phyloP scores from a whole-genome alignment of 345 rosid genomes.

The Populus simonii region DNA sequence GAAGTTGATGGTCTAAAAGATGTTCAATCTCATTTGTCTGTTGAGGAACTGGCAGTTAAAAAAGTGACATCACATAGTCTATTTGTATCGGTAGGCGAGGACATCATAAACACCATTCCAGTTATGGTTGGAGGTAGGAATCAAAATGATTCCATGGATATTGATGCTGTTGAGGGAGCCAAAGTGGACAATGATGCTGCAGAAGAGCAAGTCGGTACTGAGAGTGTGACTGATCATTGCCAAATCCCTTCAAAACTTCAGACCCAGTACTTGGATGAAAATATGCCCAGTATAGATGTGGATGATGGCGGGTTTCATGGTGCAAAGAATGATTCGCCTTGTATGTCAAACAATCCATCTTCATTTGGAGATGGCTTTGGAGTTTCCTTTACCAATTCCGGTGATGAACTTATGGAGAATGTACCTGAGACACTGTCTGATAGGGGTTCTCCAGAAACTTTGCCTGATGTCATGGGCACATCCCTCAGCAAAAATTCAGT shows the following conservation, averaged over 20 bases:
- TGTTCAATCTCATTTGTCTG: constrained; percentile 25
- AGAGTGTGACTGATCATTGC: constrained; percentile 21
- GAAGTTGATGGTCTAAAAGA: constrained; percentile 21
- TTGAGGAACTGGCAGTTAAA: constrained; percentile 26
- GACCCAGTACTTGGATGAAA: constrained; percentile 22
- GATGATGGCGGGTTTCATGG: constrained; percentile 22
- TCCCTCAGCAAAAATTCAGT: constrained; percentile 24
- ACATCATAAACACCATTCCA: constrained; percentile 24
- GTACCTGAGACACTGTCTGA: constrained; percentile 37
- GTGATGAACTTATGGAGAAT: constrained; percentile 33
- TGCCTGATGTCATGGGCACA: constrained; percentile 21
- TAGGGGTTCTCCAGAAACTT: constrained; percentile 37
- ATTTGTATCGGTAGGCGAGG: constrained; percentile 24
- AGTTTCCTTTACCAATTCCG: constrained; percentile 34
- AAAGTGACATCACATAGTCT: constrained; percentile 19
- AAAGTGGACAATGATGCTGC: constrained; percentile 22
- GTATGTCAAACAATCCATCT: constrained; percentile 25
- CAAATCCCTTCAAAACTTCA: constrained; percentile 27
- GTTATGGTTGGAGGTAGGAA: constrained; percentile 19
- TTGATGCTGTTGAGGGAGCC: constrained; percentile 28
- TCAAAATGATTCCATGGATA: constrained; percentile 26
- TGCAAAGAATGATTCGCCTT: constrained; percentile 29
- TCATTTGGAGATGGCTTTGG: constrained; percentile 28
- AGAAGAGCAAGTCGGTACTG: constrained; percentile 28
- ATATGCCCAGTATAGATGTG: constrained; percentile 20